These are phyloP conservation scores for Trichopus zeylanicus DNA, from an alignment of 116 monocot species.

Conservation along the genomic window DNA sequence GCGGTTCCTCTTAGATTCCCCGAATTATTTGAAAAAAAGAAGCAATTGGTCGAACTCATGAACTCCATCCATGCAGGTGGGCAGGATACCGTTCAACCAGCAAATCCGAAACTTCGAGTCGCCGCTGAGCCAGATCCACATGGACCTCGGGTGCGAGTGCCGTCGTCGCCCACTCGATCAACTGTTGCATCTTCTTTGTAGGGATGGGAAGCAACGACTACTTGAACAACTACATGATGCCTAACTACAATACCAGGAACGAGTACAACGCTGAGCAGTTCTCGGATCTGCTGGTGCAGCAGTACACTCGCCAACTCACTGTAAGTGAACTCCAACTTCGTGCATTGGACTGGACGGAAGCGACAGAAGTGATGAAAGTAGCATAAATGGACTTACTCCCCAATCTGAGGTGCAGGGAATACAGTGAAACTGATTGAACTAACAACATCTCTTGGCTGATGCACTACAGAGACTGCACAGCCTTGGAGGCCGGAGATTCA, in stretches of 20 bases:
- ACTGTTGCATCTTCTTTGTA: constrained; percentile 56
- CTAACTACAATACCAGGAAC: constrained; percentile 60
- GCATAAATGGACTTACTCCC: too few species aligned
- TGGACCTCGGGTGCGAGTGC: constrained; percentile 24
- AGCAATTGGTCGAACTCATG: too few species aligned
- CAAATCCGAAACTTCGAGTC: constrained; percentile 60
- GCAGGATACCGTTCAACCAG: too few species aligned
- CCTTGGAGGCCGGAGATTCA: constrained; percentile 1
- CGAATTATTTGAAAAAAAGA: too few species aligned
- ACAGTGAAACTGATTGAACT: too few species aligned
- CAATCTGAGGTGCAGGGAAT: too few species aligned
- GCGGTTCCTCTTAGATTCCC: not conserved
- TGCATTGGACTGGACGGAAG: too few species aligned
- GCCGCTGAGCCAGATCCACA: constrained; percentile 48
- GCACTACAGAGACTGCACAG: not conserved
- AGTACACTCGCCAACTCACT: constrained; percentile 50
- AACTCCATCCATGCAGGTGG: constrained; percentile 54
- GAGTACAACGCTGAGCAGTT: constrained; percentile 55
- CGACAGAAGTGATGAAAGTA: not conserved
- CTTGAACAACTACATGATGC: constrained; percentile 86
- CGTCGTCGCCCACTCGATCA: constrained; percentile 19
- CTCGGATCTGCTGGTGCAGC: constrained; percentile 48
- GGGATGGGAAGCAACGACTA: constrained; percentile 97
- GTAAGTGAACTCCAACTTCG: too few species aligned
- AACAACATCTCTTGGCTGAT: too few species aligned